Conservation (phyloP, 371 early-diverging fungal species). For the Mucor piriformis region DNA sequence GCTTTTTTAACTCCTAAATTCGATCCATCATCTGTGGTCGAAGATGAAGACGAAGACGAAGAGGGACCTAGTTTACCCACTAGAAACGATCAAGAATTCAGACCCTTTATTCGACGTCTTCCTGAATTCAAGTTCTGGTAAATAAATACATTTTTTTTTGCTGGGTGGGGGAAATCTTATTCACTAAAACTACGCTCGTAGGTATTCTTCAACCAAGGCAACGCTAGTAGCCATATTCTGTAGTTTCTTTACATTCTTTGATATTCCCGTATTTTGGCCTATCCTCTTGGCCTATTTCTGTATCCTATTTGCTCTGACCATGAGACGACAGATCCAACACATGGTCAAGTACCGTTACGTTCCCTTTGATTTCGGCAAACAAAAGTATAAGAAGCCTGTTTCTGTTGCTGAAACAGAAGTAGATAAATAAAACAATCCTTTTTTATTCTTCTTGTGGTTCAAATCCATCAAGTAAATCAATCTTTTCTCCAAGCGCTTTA, state of each 20-base stretch:
- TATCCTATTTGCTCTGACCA: slow-evolving; percentile 93
- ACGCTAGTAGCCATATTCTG: background rate
- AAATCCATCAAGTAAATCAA: slow-evolving; percentile 40
- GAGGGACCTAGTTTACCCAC: slow-evolving; percentile 83
- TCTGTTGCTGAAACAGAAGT: background rate
- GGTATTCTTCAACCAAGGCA: slow-evolving; percentile 7
- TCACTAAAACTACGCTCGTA: background rate
- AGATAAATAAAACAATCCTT: background rate
- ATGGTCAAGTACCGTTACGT: slow-evolving; percentile 99
- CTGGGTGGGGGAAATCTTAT: background rate
- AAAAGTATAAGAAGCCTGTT: slow-evolving; percentile 58
- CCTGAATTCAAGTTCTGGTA: slow-evolving; percentile 99
- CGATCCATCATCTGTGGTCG: slow-evolving; percentile 84
- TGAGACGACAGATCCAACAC: slow-evolving; percentile 95
- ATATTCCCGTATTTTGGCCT: slow-evolving; percentile 98
- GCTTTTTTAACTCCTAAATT: slow-evolving; percentile 96
- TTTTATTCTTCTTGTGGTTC: slow-evolving; percentile 20
- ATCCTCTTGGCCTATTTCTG: slow-evolving; percentile 93
- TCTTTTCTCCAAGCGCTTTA: slow-evolving; percentile 29
- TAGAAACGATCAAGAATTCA: slow-evolving; percentile 94
- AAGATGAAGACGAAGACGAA: slow-evolving; percentile 70
- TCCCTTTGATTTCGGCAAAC: slow-evolving; percentile 97
- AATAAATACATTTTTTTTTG: background rate
- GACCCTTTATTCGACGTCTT: slow-evolving; percentile 96
- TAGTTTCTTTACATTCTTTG: slow-evolving; percentile 69